Conservation (phyloP, 2,329 filamentous ascomycete genomes). For the Paecilomyces niveus region DNA sequence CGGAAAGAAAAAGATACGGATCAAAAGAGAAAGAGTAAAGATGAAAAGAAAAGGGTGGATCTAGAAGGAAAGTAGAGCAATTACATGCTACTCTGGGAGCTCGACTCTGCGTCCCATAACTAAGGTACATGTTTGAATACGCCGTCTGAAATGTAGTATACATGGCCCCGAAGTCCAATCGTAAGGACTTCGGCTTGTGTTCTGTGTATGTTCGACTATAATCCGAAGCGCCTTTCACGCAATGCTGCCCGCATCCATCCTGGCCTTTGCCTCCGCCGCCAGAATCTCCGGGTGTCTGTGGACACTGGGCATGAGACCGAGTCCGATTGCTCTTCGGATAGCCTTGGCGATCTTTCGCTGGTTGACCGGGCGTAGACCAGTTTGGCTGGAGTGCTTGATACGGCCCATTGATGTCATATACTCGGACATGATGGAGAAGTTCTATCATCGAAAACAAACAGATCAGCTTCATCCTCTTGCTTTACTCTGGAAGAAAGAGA, state of each 20-base stretch:
- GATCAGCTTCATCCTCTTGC: constrained; percentile 4
- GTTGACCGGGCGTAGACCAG: constrained; percentile 78
- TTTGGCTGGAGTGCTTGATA: constrained; percentile 69
- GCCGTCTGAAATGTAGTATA: not conserved
- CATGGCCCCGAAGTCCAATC: not conserved
- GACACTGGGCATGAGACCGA: constrained; percentile 87
- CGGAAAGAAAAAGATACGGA: not conserved
- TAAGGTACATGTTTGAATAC: not conserved
- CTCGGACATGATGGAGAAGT: constrained; percentile 85
- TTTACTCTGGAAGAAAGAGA: not conserved
- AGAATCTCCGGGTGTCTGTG: constrained; percentile 83
- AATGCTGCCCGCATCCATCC: constrained; percentile 13
- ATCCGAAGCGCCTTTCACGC: not conserved
- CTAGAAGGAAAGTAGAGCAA: not conserved
- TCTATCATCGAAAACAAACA: constrained; percentile 46
- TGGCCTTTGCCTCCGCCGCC: constrained; percentile 28
- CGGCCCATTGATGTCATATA: constrained; percentile 79
- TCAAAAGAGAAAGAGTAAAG: not conserved
- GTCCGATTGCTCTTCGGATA: constrained; percentile 76
- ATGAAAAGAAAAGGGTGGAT: not conserved
- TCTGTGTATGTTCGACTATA: not conserved
- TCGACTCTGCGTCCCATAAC: not conserved
- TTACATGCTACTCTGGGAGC: not conserved
- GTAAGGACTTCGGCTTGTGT: not conserved
- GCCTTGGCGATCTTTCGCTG: constrained; percentile 92